Evolutionary conservation across 2,329 filamentous ascomycete species (phyloP).

Genomic region (Talaromyces sp.): DNA sequence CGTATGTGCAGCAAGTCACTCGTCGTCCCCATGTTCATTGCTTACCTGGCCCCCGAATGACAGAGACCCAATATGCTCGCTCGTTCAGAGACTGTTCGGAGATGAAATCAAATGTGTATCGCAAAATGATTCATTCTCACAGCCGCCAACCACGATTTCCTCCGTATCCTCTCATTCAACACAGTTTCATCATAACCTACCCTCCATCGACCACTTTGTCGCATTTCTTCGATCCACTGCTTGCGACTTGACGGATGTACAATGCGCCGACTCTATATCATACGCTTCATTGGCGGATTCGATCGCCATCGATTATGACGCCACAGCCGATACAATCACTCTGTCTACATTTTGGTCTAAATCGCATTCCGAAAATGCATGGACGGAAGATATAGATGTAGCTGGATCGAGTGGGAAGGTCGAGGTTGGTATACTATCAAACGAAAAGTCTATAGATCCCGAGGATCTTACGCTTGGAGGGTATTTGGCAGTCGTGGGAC

Average conservation of each 20-base stretch:
- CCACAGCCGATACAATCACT: constrained; percentile 61
- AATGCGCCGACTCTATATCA: constrained; percentile 51
- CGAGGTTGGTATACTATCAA: constrained; percentile 75
- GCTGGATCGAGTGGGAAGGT: constrained; percentile 50
- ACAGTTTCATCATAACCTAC: constrained; percentile 68
- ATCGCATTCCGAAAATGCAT: constrained; percentile 33
- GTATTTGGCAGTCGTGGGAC: constrained; percentile 71
- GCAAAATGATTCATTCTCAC: constrained; percentile 58
- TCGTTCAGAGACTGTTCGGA: constrained; percentile 58
- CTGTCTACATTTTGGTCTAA: constrained; percentile 61
- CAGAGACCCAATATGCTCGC: constrained; percentile 54
- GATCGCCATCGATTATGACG: constrained; percentile 75
- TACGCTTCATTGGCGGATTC: constrained; percentile 55
- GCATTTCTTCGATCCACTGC: constrained; percentile 51
- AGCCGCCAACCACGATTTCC: constrained; percentile 57
- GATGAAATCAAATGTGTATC: constrained; percentile 53
- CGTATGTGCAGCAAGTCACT: constrained; percentile 28
- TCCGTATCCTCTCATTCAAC: constrained; percentile 53
- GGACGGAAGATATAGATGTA: constrained; percentile 46
- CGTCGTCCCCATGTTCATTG: constrained; percentile 1
- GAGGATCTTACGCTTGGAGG: constrained; percentile 77
- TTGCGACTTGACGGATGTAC: constrained; percentile 47
- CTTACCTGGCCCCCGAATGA: constrained; percentile 5
- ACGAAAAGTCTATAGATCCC: constrained; percentile 55
- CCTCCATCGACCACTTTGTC: constrained; percentile 54